These are phyloP conservation scores for Candida ascalaphidarum DNA, from an alignment of 805 yeast species.

Conservation along the genomic window DNA sequence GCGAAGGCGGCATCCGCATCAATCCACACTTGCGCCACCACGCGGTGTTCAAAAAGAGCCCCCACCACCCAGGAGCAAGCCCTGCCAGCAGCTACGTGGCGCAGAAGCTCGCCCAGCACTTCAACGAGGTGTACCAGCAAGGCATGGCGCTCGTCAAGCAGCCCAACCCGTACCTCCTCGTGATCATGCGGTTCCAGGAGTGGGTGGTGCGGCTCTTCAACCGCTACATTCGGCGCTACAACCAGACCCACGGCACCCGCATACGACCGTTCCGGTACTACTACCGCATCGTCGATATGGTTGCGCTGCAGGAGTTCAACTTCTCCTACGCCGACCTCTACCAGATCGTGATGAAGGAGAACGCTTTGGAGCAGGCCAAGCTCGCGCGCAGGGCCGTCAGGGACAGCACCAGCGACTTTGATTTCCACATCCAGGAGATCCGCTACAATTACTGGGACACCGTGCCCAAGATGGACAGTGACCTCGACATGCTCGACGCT, in stretches of 20 bases:
- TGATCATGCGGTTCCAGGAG: conserved; percentile 19
- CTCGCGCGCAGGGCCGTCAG: conserved; percentile 2
- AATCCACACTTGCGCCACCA: too few species aligned
- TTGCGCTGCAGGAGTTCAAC: conserved; percentile 7
- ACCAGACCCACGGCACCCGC: conserved; percentile 7
- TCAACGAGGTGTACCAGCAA: conserved; percentile 9
- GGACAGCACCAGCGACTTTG: too few species aligned
- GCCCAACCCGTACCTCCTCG: conserved; percentile 15
- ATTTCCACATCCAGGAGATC: conserved; percentile 10
- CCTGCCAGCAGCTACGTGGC: conserved; percentile 13
- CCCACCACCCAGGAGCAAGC: too few species aligned
- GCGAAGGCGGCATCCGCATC: too few species aligned
- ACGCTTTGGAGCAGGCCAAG: conserved; percentile 10
- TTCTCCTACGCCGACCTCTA: conserved; percentile 15
- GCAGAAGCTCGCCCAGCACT: conserved; percentile 15
- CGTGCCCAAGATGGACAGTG: conserved; percentile 12
- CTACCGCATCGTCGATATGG: conserved; percentile 15
- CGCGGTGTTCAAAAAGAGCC: too few species aligned
- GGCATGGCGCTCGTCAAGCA: conserved; percentile 15
- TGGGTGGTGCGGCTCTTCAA: conserved; percentile 31
- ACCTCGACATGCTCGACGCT: conserved; percentile 16
- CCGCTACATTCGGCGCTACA: conserved; percentile 21
- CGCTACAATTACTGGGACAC: conserved; percentile 31
- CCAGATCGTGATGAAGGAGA: conserved; percentile 19
- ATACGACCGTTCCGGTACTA: conserved; percentile 12